Evolutionary conservation across 2,329 filamentous ascomycete genomes (phyloP).

Genomic region (Hypoxylon rubiginosum): DNA sequence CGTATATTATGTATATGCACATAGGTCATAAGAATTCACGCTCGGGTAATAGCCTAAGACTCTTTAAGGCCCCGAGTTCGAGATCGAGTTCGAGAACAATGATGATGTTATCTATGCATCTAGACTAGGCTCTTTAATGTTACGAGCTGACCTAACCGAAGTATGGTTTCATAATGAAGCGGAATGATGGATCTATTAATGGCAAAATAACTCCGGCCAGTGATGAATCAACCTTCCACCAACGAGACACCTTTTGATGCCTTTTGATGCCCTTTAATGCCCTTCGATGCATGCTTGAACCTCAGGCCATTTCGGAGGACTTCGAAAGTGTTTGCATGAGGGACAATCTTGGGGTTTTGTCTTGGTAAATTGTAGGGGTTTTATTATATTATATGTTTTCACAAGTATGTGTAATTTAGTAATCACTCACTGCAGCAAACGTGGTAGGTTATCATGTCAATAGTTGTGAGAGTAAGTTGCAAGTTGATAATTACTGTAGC

Average conservation of each 20-base stretch:
- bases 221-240: not conserved
- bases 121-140: not conserved
- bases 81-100: not conserved
- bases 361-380: not conserved
- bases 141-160: constrained; percentile 6
- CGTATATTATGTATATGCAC: not conserved
- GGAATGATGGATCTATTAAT: constrained; percentile 9
- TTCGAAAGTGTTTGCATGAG: constrained; percentile 17
- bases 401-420: not conserved
- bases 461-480: not conserved
- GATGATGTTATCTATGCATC: not conserved
- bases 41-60: constrained; percentile 3
- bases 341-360: not conserved
- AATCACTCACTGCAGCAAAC: not conserved
- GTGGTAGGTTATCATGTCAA: not conserved
- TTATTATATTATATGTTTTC: not conserved
- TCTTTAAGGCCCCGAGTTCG: not conserved
- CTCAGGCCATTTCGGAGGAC: constrained; percentile 2
- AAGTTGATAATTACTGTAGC: not conserved
- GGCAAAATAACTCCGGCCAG: constrained; percentile 12
- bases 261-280: no score
- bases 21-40: not conserved
- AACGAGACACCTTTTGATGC: not conserved
- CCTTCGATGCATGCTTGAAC: no score
- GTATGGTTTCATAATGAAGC: constrained; percentile 5